phyloP scores from a whole-genome alignment of 805 yeast species.

The Candida germanica region DNA sequence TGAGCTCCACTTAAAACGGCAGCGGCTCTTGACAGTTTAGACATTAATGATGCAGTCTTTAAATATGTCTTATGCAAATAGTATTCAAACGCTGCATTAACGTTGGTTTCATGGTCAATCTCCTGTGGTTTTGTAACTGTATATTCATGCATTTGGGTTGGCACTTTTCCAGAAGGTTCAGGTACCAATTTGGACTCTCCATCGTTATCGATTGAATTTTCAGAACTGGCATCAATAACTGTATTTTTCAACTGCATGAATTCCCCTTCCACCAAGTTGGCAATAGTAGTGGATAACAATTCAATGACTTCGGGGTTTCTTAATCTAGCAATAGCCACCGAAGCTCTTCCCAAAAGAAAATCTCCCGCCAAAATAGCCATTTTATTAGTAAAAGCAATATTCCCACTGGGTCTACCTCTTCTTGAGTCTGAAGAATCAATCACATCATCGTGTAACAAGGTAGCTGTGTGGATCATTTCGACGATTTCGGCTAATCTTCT shows the following conservation, averaged over 20 bases:
- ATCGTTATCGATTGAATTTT: conserved; percentile 46
- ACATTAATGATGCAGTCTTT: conserved; percentile 91
- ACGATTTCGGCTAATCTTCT: conserved; percentile 94
- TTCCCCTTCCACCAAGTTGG: conserved; percentile 96
- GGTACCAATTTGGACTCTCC: conserved; percentile 49
- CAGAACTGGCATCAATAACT: conserved; percentile 51
- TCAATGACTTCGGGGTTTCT: conserved; percentile 98
- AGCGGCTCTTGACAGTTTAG: conserved; percentile 89
- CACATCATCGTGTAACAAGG: conserved; percentile 93
- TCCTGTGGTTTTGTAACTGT: conserved; percentile 35
- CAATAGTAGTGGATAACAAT: conserved; percentile 90
- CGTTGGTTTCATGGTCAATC: conserved; percentile 60
- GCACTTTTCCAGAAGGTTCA: conserved; percentile 58
- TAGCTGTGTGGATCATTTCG: conserved; percentile 97
- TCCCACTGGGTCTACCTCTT: conserved; percentile 88
- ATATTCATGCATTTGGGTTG: conserved; percentile 58
- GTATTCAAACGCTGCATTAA: conserved; percentile 91
- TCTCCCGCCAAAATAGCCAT: conserved; percentile 98
- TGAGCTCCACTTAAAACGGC: conserved; percentile 89
- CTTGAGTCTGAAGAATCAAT: conserved; percentile 87
- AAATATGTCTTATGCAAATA: conserved; percentile 92
- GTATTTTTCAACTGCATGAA: conserved; percentile 98
- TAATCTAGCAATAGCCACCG: conserved; percentile 89
- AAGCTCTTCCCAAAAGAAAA: conserved; percentile 90
- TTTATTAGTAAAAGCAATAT: conserved; percentile 90